phyloP scores from a whole-genome alignment of 192 early-diverging fungal genomes.

The Piromyces sp. region DNA sequence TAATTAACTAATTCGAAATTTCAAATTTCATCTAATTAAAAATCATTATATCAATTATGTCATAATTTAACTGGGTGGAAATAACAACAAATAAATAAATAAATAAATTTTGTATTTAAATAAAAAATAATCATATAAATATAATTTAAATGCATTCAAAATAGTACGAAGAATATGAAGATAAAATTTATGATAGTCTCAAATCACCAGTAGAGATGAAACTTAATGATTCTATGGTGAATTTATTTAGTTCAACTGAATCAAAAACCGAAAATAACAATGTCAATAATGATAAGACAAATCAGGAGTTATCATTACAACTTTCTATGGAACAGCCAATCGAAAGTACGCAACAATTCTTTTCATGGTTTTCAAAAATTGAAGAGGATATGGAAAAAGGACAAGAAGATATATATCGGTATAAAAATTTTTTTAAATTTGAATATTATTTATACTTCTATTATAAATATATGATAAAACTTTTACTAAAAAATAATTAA shows the following conservation, averaged over 20 bases:
- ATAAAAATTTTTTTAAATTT: neutral
- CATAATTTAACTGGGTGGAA: no score
- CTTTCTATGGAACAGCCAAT: constrained; percentile 30
- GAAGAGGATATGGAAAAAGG: constrained; percentile 72
- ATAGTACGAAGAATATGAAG: neutral
- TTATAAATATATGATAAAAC: no score
- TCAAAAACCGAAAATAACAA: neutral
- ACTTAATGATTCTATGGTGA: neutral
- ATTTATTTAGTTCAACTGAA: neutral
- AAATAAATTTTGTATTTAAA: no score
- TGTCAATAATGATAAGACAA: neutral
- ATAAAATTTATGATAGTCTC: neutral
- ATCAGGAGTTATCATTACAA: neutral
- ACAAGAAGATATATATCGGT: constrained; percentile 71
- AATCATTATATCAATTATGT: no score
- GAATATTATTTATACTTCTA: no score
- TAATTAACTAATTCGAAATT: no score
- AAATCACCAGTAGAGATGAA: neutral
- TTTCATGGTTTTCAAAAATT: constrained; percentile 76
- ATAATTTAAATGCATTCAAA: no score
- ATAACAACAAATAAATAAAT: no score
- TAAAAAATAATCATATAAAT: no score
- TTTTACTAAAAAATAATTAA: no score
- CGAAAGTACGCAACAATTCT: constrained; percentile 79
- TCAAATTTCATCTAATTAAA: no score